Evolutionary conservation across 176 grass and related monocot species (phyloP), one percentile per base, ranked within the genome.

Genomic region (Carex pumila): DNA sequence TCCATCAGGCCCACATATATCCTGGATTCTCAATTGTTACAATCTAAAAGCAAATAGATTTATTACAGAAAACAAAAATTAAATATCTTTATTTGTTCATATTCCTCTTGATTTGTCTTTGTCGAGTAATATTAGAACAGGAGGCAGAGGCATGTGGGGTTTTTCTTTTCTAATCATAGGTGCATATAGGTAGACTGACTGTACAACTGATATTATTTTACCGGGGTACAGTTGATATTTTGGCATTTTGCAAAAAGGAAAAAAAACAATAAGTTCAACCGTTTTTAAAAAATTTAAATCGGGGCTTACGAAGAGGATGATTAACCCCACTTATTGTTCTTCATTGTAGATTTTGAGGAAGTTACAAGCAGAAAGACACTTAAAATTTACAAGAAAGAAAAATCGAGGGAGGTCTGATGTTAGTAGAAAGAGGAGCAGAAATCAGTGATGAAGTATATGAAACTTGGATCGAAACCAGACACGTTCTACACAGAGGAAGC

Each of bases 401-500:
- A n/a, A n/a, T 36, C 11, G 17, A 50, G 31, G 61, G 64, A 25
- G 17, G 60, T 80, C 80, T 87, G 67, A 87, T 87, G 64, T 77
- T 72, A 94, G 83, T 88, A 57, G 49, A 43, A 84, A 57, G 66
- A 84, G 11, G 62, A 89, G 13, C 54, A 68, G 21, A 84, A 19
- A 22, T 76, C 80, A 66, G 83, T 86, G 55, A 98, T 98, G 95
- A 98, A 98, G 89, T 95, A 90, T 67, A 93, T 98, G 95, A 95
- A 98, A 86, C 92, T 98, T 80, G 95, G 95, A 72, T 86, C 89
- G 29, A 98, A 98, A 80, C 92, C 95, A 29, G 92, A 98, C 78
- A 98, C 85, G 65, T 98, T 98, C 80, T 93, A 98, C 80, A 98
- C 89, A 7, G 91, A 91, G 63, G 89, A 91, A 81, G 95, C 95